Conservation (phyloP, 2,329 filamentous ascomycete genomes). For the Ampelomyces quisqualis region DNA sequence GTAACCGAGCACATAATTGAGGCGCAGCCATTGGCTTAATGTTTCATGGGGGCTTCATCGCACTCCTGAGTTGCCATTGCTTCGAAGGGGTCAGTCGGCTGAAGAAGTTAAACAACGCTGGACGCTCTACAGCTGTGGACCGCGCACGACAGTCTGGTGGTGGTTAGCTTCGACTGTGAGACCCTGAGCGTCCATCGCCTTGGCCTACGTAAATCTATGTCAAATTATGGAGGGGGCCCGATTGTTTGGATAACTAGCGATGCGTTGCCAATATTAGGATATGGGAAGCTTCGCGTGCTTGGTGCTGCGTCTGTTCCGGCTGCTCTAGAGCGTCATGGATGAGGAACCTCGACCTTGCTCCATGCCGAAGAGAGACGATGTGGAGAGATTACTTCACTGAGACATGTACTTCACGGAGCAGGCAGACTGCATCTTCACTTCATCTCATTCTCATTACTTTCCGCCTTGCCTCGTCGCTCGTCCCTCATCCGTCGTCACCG, state of each 20-base stretch:
- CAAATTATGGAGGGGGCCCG: background rate
- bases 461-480: background rate
- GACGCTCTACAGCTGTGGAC: too few relatives aligned
- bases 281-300: too few relatives aligned
- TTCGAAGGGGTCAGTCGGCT: conserved; percentile 6
- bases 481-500: background rate
- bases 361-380: too few relatives aligned
- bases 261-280: background rate
- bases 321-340: too few relatives aligned
- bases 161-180: conserved; percentile 8
- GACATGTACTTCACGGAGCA: too few relatives aligned
- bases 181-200: background rate
- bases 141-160: background rate
- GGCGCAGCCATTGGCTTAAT: conserved; percentile 9
- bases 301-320: too few relatives aligned
- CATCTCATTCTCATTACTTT: conserved; percentile 1
- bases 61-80: background rate
- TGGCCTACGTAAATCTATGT: background rate
- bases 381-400: too few relatives aligned
- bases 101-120: too few relatives aligned
- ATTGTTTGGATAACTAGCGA: too few relatives aligned
- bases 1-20: conserved; percentile 9
- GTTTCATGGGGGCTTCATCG: background rate
- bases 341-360: too few relatives aligned
- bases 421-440: too few relatives aligned